Evolutionary conservation across 139 green algal genomes (phyloP).

Genomic region (Chlorella sp.): DNA sequence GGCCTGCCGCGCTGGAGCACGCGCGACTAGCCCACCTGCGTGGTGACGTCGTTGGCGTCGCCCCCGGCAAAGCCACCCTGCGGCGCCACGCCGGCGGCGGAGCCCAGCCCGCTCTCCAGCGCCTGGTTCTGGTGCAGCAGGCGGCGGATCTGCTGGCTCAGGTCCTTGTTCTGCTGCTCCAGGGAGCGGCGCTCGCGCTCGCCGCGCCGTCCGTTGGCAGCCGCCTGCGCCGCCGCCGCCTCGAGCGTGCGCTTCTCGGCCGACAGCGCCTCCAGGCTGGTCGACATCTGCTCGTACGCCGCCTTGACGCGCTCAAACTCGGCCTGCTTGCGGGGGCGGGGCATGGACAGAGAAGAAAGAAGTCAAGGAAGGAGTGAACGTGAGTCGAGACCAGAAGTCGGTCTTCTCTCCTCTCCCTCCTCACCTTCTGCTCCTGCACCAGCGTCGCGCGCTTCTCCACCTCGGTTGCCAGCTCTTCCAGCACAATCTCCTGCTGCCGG

Average conservation of each 20-base stretch:
- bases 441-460: constrained; percentile 51
- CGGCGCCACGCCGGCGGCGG: neutral
- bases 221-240: constrained; percentile 11
- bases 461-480: constrained; percentile 55
- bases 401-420: no score
- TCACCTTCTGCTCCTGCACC: constrained; percentile 47
- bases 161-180: constrained; percentile 44
- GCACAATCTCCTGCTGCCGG: constrained; percentile 46
- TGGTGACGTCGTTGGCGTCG: constrained; percentile 43
- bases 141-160: constrained; percentile 38
- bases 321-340: no score
- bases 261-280: constrained; percentile 27
- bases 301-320: constrained; percentile 53
- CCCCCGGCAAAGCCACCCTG: constrained; percentile 21
- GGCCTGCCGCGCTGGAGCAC: no score
- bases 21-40: no score
- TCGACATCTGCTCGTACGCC: constrained; percentile 32
- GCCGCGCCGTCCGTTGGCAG: constrained; percentile 9
- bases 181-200: constrained; percentile 31
- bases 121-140: constrained; percentile 45
- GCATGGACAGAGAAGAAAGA: no score
- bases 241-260: constrained; percentile 35
- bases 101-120: constrained; percentile 16
- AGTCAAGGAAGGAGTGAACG: no score
- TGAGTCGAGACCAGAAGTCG: no score